Base-by-base conservation (phyloP, 2,329 filamentous ascomycete species). In the Colletotrichum neosansevieriae region DNA sequence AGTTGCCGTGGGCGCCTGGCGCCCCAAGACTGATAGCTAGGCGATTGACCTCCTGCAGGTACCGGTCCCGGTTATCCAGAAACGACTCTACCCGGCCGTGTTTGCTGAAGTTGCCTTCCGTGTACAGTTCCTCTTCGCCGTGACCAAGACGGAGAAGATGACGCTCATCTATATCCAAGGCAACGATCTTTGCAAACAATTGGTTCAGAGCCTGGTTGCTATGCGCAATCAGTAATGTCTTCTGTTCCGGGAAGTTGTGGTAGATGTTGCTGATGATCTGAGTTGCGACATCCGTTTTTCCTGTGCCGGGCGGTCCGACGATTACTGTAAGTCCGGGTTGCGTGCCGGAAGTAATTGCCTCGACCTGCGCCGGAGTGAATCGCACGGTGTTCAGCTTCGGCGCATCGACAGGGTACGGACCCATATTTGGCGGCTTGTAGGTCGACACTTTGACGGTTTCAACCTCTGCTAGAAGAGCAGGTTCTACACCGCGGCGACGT, bases 211-310 rank as follows among this genome's bases (percentile, higher is more conserved):
- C 97, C 79, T 99, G 97, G 76, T 99, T 99, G 80, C 95, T 98
- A 79, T 99, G 96, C 4, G 96, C 96, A 71, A 99, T 89, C 45
- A 99, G 88, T 17, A 99, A 83, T 0, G 96, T 99, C 73, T 94
- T 92, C 79, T 99, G 94, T 71, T 91, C 86, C 7, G 96, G 94
- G 77, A 98, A 99, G 80, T 98, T 97, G 83, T 98, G 95, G 77
- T 99, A 99, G 73, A 99, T 92, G 78, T 98, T 98, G 83, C 93
- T 98, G 81, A 99, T 99, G 77, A 98, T 97, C 79, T 99, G 96
- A 4, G 95, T 98, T 54, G 94, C 94, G 60, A 99, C 96, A 79
- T 99, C 96, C n/a, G 96, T 99, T 83, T 99, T 99, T 71, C 97
- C 96, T 6, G 96, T 99, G 62, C 96, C 96, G 7, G 96, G 96